Conservation (phyloP, 768 basidiomycete genomes). For the Termitomyces heimii region DNA sequence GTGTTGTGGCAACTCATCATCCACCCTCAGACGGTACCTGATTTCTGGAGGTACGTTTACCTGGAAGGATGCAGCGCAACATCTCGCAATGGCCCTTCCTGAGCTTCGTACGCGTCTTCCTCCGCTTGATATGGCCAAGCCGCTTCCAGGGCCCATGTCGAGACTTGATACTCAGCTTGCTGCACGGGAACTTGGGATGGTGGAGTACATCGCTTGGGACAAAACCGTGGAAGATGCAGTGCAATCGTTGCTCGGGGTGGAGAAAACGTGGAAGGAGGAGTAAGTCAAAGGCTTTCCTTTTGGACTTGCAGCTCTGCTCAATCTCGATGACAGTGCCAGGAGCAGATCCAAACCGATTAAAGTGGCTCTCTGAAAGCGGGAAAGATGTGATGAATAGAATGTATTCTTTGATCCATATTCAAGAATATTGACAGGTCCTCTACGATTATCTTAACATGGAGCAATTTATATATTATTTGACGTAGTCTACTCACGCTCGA, state of each 20-base stretch:
- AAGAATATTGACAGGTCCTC: no score
- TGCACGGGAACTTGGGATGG: not conserved
- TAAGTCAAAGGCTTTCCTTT: not conserved
- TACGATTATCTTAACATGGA: no score
- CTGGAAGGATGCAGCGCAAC: not conserved
- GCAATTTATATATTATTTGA: no score
- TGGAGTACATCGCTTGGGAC: conserved; percentile 5
- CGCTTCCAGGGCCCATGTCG: not conserved
- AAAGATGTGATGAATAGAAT: not conserved
- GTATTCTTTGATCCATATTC: not conserved
- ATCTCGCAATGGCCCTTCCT: not conserved
- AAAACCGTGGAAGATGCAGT: conserved; percentile 6
- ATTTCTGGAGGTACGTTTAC: conserved; percentile 2
- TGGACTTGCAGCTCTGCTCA: not conserved
- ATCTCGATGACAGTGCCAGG: not conserved
- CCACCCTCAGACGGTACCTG: conserved; percentile 10
- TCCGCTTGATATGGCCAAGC: not conserved
- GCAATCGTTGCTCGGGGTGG: conserved; percentile 1
- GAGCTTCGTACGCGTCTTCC: not conserved
- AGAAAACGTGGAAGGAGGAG: conserved; percentile 3
- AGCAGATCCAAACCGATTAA: not conserved
- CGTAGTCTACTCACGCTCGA: no score
- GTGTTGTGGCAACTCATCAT: not conserved
- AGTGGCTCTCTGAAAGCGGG: not conserved
- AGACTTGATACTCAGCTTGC: not conserved